These are phyloP conservation scores for Beauveria sp. DNA, from an alignment of 2,329 filamentous ascomycete species.

Conservation along the genomic window DNA sequence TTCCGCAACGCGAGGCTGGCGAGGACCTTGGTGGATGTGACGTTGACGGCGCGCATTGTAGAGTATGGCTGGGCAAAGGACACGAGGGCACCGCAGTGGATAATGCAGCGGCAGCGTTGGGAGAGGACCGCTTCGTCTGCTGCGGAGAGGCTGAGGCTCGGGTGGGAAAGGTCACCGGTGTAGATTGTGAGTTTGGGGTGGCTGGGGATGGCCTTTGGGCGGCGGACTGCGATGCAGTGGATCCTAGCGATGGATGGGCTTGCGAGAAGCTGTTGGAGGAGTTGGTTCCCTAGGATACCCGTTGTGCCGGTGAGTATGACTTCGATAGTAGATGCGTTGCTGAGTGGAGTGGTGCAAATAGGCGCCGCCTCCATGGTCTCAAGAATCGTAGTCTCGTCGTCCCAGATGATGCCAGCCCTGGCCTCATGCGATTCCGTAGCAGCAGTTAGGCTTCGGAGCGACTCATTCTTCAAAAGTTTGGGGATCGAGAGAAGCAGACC, in stretches of 20 bases:
- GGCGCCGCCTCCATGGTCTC: neutral
- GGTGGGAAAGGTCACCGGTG: too few relatives aligned
- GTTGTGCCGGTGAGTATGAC: neutral
- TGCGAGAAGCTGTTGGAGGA: neutral
- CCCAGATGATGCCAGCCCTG: neutral
- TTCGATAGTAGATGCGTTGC: neutral
- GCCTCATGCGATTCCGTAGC: neutral
- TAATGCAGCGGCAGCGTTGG: neutral
- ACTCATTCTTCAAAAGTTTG: neutral
- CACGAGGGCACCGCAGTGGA: conserved; percentile 34
- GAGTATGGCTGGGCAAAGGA: conserved; percentile 30
- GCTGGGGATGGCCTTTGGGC: neutral
- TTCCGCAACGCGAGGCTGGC: conserved; percentile 18
- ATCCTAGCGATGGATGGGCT: neutral
- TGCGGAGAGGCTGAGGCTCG: too few relatives aligned
- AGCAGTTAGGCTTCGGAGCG: neutral
- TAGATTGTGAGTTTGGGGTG: too few relatives aligned
- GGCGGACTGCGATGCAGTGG: conserved; percentile 2
- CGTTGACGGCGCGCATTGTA: conserved; percentile 25
- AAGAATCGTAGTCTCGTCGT: neutral
- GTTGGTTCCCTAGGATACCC: neutral
- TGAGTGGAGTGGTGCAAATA: neutral
- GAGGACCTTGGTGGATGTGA: conserved; percentile 26
- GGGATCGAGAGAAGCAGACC: neutral
- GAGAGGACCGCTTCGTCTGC: neutral